Evolutionary conservation across 106 monocot genomes (phyloP).

Genomic region (Narthecium ossifragum): DNA sequence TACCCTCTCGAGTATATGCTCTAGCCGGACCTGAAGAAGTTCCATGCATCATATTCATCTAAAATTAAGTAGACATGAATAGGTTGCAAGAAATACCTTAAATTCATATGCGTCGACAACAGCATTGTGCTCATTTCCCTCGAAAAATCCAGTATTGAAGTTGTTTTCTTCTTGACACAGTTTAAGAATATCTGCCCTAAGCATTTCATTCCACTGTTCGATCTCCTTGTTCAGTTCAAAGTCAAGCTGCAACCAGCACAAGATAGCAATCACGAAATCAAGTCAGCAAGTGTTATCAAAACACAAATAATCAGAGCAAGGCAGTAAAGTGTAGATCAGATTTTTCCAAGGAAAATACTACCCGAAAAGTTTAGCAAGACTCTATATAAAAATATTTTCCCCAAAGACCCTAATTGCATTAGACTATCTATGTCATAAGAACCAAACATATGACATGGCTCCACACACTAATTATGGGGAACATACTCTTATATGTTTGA

Average conservation of each 20-base stretch:
- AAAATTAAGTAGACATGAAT: neutral
- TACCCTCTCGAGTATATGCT: constrained; percentile 93
- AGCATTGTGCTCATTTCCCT: constrained; percentile 59
- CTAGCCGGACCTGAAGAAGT: constrained; percentile 71
- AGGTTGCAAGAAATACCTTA: constrained; percentile 48
- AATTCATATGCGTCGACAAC: constrained; percentile 86
- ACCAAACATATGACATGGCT: too few species aligned
- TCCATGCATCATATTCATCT: neutral
- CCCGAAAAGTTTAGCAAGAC: too few species aligned
- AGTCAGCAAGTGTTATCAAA: too few species aligned
- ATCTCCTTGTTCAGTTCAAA: constrained; percentile 63
- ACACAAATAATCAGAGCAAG: too few species aligned
- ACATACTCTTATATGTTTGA: too few species aligned
- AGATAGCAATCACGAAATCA: too few species aligned
- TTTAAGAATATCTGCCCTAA: constrained; percentile 64
- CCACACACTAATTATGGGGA: too few species aligned
- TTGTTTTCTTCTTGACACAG: constrained; percentile 85
- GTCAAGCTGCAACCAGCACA: constrained; percentile 34
- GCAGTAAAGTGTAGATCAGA: too few species aligned
- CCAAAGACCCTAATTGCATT: too few species aligned
- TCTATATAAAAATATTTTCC: too few species aligned
- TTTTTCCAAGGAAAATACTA: too few species aligned
- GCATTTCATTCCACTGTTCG: constrained; percentile 86
- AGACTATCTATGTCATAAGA: too few species aligned
- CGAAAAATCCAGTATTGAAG: constrained; percentile 86